Base-by-base conservation (phyloP, 1,139 yeast species). In the Candida pseudocylindracea region DNA sequence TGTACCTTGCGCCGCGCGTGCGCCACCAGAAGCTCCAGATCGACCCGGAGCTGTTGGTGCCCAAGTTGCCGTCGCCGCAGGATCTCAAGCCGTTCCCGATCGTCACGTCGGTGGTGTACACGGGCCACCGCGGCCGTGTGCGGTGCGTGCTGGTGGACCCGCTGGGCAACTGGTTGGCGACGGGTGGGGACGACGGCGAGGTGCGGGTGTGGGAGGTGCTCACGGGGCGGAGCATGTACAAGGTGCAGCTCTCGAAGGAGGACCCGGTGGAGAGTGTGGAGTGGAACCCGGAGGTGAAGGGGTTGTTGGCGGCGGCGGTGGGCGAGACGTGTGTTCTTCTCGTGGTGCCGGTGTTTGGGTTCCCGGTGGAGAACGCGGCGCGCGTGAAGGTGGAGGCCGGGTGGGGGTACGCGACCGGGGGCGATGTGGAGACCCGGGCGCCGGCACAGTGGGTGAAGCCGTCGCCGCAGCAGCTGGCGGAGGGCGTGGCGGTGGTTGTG, bases 21-120 rank as follows among this genome's bases (percentile, higher is more conserved):
- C 81, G 94, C 48, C 81, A 74, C 45, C 76, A 81, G 51, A 81
- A 83, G 55, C 64, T 83, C 45, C 78, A 85, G 48, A 81, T 91
- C 45, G 96, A 91, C 46, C 98, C 98, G 6, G 98, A 88, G 41
- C 78, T 93, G 33, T 67, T 88, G 48, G 73, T 88, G 42, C 99
- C 99, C 10, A 93, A 88, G 45, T 64, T 88, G 43, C 99, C 98
- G 32, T 80, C 94, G 28, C 98, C 98, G 38, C 75, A 81, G 55
- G 98, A 88, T 52, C 63, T 88, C 45, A 70, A 93, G 51, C 99
- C 99, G n/a, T 88, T 91, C 72, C 99, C 99, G 31, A 80, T 83
- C 48, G 71, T 73, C 49, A 73, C 91, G 43, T 76, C 95, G 4
- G 83, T 93, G 3, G 54, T 72, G 2, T 88, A 70, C 51, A 63